Evolutionary conservation across 345 rosid species (phyloP), one percentile per base, ranked within the genome.

Genomic region (Hevea brasiliensis): DNA sequence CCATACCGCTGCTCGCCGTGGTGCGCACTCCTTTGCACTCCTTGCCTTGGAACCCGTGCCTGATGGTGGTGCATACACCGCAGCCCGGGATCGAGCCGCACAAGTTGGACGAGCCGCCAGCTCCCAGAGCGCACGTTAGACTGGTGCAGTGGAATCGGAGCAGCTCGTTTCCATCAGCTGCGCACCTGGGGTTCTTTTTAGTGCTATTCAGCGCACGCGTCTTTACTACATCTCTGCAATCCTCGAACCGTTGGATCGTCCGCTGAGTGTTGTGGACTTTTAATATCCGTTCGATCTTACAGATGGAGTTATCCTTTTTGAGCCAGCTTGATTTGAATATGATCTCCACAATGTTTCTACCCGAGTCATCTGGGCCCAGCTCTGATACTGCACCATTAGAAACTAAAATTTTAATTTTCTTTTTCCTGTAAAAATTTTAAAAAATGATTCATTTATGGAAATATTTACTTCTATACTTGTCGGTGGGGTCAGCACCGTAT

Each of bases 271-370:
- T 95, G 82, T 95, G 97, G 80, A 95, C 93, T 74, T 92, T 95
- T 50, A 95, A 9, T 77, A 95, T 95, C 84, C 99, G 94, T 78
- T 95, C 99, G 92, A 95, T 95, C 76, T 82, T 81, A 81, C 89
- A 94, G 74, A 89, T 76, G 0, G 97, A 89, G 70, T 81, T 91
- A 77, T 92, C 97, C 76, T 89, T 91, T 79, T 91, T 92, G 11
- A 95, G 81, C 99, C 99, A 95, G 89, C 99, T 92, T 29, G 98
- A 95, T 71, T 95, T 95, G 89, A 95, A 92, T 80, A 95, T 95
- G 20, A 95, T 95, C 81, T 95, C 99, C 32, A 95, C 99, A 20
- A 95, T 92, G 81, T 95, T 91, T 17, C 98, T 87, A 29, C 99
- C 93, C 41, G 99, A 92, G 74, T 95, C 99, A 18, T 89, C 99